Base-by-base conservation (phyloP, 495 filamentous ascomycete genomes). In the Massariosphaeria phaeospora region DNA sequence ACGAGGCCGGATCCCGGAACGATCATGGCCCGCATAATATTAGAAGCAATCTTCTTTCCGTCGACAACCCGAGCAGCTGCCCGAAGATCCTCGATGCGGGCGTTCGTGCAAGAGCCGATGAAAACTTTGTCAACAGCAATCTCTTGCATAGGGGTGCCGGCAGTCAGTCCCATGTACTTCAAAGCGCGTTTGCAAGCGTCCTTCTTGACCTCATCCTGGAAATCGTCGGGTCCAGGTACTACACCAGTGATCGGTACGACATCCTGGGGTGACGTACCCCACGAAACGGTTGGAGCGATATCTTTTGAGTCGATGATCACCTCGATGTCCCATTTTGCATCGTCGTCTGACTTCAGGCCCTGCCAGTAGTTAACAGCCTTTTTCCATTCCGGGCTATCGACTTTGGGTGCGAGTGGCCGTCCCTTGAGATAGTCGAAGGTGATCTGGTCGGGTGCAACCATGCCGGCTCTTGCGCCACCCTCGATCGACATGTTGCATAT, bases 401-500 rank as follows among this genome's bases (percentile, higher is more conserved):
- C 76, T 70, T 86, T 84, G 54, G 93, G 93, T 18, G 93, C 89
- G 55, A 98, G 74, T 34, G 93, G 93, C 60, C 84, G 79, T 42
- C 83, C 88, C 76, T 91, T 88, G 59, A 98, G 85, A 67, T 98
- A 98, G 61, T 94, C 86, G 64, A 96, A 91, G 4, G 93, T 97
- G 38, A 76, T 87, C 69, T 95, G 84, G 57, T 98, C 93, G 2
- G 93, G 93, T 23, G 93, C 93, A 50, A 98, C 83, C 88, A 98
- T 91, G 54, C 93, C 93, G 52, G 93, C 91, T 75, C 93, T 80
- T 33, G 93, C 93, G 73, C 93, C 93, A 53, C 74, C 93, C 75
- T 98, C 93, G 67, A 97, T 96, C n/a, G 91, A 89, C 93, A 98
- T 98, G 75, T 98, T 98, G 73, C 93, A 97, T 67, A 98, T 93